These are phyloP conservation scores for Canariomyces notabilis DNA, from an alignment of 2,329 filamentous ascomycete genomes.

Conservation along the genomic window DNA sequence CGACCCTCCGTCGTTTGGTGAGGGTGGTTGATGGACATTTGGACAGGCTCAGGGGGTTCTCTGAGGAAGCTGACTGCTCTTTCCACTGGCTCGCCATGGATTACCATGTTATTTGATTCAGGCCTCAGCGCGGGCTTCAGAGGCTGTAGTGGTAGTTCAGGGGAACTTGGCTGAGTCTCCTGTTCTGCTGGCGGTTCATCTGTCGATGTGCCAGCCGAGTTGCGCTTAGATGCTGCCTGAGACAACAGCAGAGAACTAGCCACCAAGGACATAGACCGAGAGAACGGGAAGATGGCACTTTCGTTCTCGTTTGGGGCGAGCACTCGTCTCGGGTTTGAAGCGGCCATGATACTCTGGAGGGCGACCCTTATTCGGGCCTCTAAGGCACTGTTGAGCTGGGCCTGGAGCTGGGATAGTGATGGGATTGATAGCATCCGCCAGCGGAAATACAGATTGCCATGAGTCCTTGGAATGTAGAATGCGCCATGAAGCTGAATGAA, in stretches of 20 bases:
- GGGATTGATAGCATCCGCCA: constrained; percentile 38
- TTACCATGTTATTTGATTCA: no score
- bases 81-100: not conserved
- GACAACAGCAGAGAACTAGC: not conserved
- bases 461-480: constrained; percentile 37
- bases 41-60: not conserved
- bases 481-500: constrained; percentile 40
- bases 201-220: not conserved
- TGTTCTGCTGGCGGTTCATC: not conserved
- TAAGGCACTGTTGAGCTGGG: constrained; percentile 9
- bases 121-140: not conserved
- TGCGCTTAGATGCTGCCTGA: not conserved
- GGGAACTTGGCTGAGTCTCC: not conserved
- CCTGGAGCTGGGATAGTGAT: not conserved
- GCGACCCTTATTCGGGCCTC: constrained; percentile 4
- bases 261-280: constrained; percentile 2
- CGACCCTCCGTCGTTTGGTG: not conserved
- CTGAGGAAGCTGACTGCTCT: not conserved
- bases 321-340: not conserved
- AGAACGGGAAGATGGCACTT: constrained; percentile 13
- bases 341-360: constrained; percentile 1
- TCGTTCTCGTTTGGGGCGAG: constrained; percentile 14
- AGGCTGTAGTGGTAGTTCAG: not conserved
- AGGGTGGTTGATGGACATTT: not conserved
- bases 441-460: constrained; percentile 40